Percentiles rank a stretch among this genome's conserved stretches.
Conservation (phyloP, 139 green algal species). For the Chlorella sorokiniana region DNA sequence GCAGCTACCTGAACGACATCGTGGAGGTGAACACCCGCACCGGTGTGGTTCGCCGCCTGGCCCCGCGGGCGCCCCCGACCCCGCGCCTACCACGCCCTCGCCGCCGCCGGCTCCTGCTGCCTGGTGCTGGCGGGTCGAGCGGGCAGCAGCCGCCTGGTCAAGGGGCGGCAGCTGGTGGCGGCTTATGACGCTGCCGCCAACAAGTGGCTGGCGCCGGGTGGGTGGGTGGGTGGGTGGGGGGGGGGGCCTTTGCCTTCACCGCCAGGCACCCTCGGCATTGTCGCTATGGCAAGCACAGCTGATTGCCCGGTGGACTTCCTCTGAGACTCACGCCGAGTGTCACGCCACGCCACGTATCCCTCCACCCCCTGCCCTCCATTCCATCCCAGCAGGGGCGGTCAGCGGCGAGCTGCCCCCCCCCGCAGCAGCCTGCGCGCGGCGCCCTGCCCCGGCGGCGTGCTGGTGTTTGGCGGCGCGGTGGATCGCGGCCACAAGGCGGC, state of each 20-base stretch:
- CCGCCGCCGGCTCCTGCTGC: conserved; percentile 5
- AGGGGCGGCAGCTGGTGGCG: conserved; percentile 14
- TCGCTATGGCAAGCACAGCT: neutral
- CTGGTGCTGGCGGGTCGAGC: conserved; percentile 14
- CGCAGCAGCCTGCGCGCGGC: conserved; percentile 19
- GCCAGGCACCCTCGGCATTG: neutral
- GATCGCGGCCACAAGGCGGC: neutral
- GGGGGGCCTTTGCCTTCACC: neutral
- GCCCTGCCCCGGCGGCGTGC: neutral
- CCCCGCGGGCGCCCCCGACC: neutral
- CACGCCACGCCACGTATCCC: neutral
- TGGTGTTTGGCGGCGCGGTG: conserved; percentile 24
- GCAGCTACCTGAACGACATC: conserved; percentile 32
- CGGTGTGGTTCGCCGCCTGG: neutral
- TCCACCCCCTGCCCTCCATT: neutral
- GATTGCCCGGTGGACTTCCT: no score
- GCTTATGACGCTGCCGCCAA: neutral
- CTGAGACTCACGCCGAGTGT: no score
- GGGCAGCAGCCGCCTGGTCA: conserved; percentile 14
- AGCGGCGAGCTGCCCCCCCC: neutral
- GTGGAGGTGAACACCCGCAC: conserved; percentile 23
- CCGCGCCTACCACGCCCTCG: conserved; percentile 36
- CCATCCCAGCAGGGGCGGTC: neutral
- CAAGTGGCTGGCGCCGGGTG: conserved; percentile 14
- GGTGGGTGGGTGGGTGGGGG: neutral